phyloP scores from a whole-genome alignment of 2,329 filamentous ascomycete genomes.

The Neofusicoccum cordaticola region DNA sequence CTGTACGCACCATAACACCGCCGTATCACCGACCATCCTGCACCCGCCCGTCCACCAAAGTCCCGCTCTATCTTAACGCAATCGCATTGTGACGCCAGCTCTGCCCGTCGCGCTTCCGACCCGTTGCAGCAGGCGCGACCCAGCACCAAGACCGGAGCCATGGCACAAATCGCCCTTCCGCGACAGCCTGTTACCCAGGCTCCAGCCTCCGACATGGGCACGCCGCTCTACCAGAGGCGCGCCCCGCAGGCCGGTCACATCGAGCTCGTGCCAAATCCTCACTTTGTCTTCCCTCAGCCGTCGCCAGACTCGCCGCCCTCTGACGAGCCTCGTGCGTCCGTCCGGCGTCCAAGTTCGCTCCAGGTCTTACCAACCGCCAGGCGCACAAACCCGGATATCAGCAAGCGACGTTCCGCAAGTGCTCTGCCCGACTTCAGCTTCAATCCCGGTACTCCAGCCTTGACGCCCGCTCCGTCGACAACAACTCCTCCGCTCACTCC shows the following conservation, averaged over 20 bases:
- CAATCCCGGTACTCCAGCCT: slow-evolving; percentile 39
- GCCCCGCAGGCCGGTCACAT: slow-evolving; percentile 27
- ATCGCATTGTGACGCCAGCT: slow-evolving; percentile 11
- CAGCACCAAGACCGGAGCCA: slow-evolving; percentile 21
- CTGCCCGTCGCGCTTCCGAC: slow-evolving; percentile 2
- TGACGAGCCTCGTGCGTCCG: slow-evolving; percentile 30
- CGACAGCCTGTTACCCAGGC: slow-evolving; percentile 39
- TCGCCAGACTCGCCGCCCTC: slow-evolving; percentile 28
- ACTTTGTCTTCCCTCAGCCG: slow-evolving; percentile 49
- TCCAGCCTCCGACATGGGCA: slow-evolving; percentile 22
- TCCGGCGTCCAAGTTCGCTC: slow-evolving; percentile 37
- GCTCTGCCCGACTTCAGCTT: slow-evolving; percentile 50
- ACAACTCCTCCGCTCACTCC: slow-evolving; percentile 40
- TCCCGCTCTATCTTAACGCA: background rate
- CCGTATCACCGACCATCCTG: slow-evolving; percentile 13
- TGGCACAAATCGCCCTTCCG: slow-evolving; percentile 39
- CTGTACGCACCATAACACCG: slow-evolving; percentile 3
- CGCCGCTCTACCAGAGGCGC: slow-evolving; percentile 16
- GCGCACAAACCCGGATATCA: slow-evolving; percentile 29
- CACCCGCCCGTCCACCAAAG: slow-evolving; percentile 3
- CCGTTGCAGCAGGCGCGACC: slow-evolving; percentile 6
- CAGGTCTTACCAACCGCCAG: slow-evolving; percentile 34
- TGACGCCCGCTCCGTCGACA: slow-evolving; percentile 21
- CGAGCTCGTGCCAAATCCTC: slow-evolving; percentile 48
- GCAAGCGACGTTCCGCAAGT: slow-evolving; percentile 41